phyloP scores from a whole-genome alignment of 768 basidiomycete genomes.

The Trametes villosa region DNA sequence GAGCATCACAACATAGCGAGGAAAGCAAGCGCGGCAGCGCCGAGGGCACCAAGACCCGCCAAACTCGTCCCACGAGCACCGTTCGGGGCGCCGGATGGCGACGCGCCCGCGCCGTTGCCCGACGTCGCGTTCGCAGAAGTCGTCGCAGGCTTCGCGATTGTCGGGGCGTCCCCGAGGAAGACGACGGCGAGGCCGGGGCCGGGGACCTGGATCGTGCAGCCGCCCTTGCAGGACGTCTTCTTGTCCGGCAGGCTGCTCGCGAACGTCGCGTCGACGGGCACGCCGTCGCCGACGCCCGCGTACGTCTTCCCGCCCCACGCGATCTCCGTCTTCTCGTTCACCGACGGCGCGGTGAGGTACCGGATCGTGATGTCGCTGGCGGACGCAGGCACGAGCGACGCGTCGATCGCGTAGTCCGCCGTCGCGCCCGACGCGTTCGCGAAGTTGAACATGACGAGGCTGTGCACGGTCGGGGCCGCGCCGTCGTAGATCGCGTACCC shows the following conservation, averaged over 20 bases:
- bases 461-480: constrained; percentile 43
- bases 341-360: constrained; percentile 51
- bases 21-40: not conserved
- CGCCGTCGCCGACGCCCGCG: constrained; percentile 46
- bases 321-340: constrained; percentile 56
- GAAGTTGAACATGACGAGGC: constrained; percentile 55
- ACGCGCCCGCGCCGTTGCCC: not conserved
- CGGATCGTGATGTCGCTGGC: constrained; percentile 45
- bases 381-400: constrained; percentile 32
- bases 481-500: constrained; percentile 67
- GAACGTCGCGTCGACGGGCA: constrained; percentile 28
- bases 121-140: not conserved
- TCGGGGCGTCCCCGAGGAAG: constrained; percentile 30
- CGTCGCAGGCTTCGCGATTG: not conserved
- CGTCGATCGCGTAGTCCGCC: constrained; percentile 47
- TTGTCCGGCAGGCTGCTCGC: constrained; percentile 34
- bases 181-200: constrained; percentile 55
- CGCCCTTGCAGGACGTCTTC: constrained; percentile 46
- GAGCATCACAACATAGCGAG: constrained; percentile 1
- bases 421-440: constrained; percentile 45
- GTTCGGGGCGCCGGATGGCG: not conserved
- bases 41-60: not conserved
- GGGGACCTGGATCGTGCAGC: constrained; percentile 52
- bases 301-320: constrained; percentile 64
- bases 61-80: not conserved